Evolutionary conservation across 2,329 filamentous ascomycete genomes (phyloP), one percentile per base, ranked within the genome.

Genomic region (Pseudocercospora musae): DNA sequence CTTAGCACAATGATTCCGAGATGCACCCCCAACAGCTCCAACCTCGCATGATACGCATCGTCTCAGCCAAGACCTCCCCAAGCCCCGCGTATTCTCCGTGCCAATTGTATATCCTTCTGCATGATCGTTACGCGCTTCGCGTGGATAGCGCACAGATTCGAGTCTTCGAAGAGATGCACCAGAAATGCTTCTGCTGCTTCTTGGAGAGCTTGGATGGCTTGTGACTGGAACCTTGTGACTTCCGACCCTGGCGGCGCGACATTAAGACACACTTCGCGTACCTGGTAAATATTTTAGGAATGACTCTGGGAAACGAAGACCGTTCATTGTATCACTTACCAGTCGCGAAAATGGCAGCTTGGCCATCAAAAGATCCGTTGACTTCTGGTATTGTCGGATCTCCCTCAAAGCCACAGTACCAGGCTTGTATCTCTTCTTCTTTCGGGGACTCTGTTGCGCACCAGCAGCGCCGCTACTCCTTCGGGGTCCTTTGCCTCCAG

Each of bases 121-220:
- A 94, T 94, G 81, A 98, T 98, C 76, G 94, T 98, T 77, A 98
- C 95, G 84, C 95, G 92, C 88, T 98, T 98, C 82, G 95, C 94
- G 83, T 98, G 95, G 80, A 98, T 96, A 76, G 95, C 94, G 83
- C 94, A 98, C 58, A 96, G 84, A 85, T 98, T 98, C 82, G 94
- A 97, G 78, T 98, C 94, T 82, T 98, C 93, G 74, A 98, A 98
- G 69, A 98, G 89, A 49, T 93, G 96, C 81, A 98, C 93, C 75
- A 99, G 90, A 83, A 97, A 98, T 2, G 95, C 96, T 85, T 99
- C 95, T 70, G 96, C 93, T 59, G 95, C 96, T 85, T 99, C 95
- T 84, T 99, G 94, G 44, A 99, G 89, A 69, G 95, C 95, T 76
- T 92, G 91, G 77, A 99, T 97, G 79, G 95, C 95, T 52, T 94